These are phyloP conservation scores for Collybia nuda DNA, from an alignment of 768 basidiomycete genomes.

Conservation along the genomic window DNA sequence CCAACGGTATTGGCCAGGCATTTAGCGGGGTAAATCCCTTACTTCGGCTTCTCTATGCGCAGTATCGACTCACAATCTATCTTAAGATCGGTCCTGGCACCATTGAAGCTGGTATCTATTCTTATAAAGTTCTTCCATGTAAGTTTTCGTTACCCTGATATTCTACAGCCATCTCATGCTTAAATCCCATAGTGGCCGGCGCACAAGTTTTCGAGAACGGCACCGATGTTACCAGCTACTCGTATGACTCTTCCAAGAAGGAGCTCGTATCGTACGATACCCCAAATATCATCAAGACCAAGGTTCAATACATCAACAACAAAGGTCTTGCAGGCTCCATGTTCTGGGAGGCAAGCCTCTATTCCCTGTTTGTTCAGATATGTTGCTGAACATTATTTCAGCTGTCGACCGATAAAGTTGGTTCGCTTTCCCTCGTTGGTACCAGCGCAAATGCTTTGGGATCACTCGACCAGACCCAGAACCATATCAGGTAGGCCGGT, in stretches of 20 bases:
- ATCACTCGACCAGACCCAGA: slow-evolving; percentile 57
- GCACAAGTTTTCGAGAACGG: slow-evolving; percentile 66
- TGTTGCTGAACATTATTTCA: slow-evolving; percentile 12
- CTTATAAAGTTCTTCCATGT: slow-evolving; percentile 72
- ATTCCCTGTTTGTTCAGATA: neutral
- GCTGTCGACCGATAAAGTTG: slow-evolving; percentile 63
- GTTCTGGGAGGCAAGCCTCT: slow-evolving; percentile 62
- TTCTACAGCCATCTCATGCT: no score
- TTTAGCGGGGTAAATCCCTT: slow-evolving; percentile 57
- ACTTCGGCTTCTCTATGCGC: neutral
- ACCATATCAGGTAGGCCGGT: slow-evolving; percentile 57
- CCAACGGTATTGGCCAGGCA: slow-evolving; percentile 61
- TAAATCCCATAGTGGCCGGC: slow-evolving; percentile 38
- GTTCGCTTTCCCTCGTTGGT: slow-evolving; percentile 56
- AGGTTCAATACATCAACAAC: slow-evolving; percentile 64
- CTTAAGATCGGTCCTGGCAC: slow-evolving; percentile 69
- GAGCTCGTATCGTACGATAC: slow-evolving; percentile 81
- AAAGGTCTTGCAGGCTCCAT: slow-evolving; percentile 67
- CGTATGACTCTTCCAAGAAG: slow-evolving; percentile 64
- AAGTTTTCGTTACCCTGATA: slow-evolving; percentile 12
- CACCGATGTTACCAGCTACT: slow-evolving; percentile 72
- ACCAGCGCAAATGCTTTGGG: slow-evolving; percentile 48
- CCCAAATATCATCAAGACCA: slow-evolving; percentile 62
- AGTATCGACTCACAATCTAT: neutral
- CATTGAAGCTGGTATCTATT: slow-evolving; percentile 69